A percentile compares a stretch with the other conserved stretches of the same genome.
Evolutionary conservation across 106 monocot genomes (phyloP).

Genomic region (Apostasia shenzhenica): DNA sequence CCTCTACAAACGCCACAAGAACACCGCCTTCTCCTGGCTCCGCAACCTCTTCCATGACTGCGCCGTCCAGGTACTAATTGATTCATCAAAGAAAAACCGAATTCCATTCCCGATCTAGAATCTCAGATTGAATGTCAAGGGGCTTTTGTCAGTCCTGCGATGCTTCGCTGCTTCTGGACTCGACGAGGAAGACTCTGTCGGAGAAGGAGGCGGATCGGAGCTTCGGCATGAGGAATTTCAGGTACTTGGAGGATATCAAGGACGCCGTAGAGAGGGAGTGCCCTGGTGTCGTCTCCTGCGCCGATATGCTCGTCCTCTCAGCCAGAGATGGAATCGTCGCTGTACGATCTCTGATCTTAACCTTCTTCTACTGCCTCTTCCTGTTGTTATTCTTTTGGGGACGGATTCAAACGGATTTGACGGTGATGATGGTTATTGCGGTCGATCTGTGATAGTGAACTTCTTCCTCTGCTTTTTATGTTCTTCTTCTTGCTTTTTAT

Average conservation of each 20-base stretch:
- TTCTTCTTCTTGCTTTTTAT: neutral
- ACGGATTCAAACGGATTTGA: no score
- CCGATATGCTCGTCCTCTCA: constrained; percentile 66
- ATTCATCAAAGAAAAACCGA: neutral
- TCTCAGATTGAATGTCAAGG: no score
- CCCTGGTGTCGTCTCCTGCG: constrained; percentile 67
- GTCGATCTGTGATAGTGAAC: no score
- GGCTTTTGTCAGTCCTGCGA: constrained; percentile 46
- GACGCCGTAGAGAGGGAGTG: constrained; percentile 82
- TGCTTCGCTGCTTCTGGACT: constrained; percentile 64
- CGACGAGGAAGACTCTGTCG: constrained; percentile 54
- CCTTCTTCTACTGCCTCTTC: no score
- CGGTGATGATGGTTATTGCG: no score
- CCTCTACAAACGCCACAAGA: constrained; percentile 87
- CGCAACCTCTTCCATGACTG: constrained; percentile 84
- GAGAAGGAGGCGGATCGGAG: constrained; percentile 83
- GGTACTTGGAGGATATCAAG: constrained; percentile 65
- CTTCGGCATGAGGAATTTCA: constrained; percentile 76
- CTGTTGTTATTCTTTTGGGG: no score
- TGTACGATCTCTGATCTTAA: constrained; percentile 10
- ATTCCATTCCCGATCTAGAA: no score
- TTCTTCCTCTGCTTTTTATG: neutral
- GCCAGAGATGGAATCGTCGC: constrained; percentile 57
- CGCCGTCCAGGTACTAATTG: constrained; percentile 41
- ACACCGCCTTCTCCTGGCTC: constrained; percentile 87